phyloP scores from a whole-genome alignment of 306 rosid genomes.

The Inga laurina region DNA sequence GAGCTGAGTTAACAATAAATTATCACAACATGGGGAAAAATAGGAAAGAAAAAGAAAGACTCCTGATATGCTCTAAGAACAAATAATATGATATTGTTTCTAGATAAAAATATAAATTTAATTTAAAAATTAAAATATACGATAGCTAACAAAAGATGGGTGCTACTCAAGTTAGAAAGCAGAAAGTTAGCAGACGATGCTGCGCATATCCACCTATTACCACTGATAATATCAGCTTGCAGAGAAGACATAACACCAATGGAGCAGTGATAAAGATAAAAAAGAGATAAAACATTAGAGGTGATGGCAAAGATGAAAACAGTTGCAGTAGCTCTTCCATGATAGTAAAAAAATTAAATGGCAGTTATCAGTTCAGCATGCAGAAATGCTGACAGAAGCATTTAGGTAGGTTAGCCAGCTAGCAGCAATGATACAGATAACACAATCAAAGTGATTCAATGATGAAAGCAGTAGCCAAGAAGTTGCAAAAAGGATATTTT shows the following conservation, averaged over 20 bases:
- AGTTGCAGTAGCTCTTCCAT: conserved; percentile 1
- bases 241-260: conserved; percentile 6
- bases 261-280: not conserved
- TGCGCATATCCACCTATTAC: conserved; percentile 10
- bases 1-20: conserved; percentile 25
- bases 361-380: not conserved
- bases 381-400: conserved; percentile 6
- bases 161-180: conserved; percentile 1
- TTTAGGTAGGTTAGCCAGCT: conserved; percentile 1
- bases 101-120: conserved; percentile 1
- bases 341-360: not conserved
- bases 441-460: conserved; percentile 4
- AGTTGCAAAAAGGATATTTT: not conserved
- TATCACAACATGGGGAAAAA: not conserved
- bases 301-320: conserved; percentile 13
- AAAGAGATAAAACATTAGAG: conserved; percentile 6
- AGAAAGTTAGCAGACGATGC: conserved; percentile 1
- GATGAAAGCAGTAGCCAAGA: not conserved
- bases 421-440: conserved; percentile 1
- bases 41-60: not conserved
- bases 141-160: conserved; percentile 6
- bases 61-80: not conserved
- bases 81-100: not conserved
- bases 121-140: not conserved
- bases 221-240: conserved; percentile 2